phyloP scores from a whole-genome alignment of 2,329 filamentous ascomycete species.

The Fusarium newnesense region DNA sequence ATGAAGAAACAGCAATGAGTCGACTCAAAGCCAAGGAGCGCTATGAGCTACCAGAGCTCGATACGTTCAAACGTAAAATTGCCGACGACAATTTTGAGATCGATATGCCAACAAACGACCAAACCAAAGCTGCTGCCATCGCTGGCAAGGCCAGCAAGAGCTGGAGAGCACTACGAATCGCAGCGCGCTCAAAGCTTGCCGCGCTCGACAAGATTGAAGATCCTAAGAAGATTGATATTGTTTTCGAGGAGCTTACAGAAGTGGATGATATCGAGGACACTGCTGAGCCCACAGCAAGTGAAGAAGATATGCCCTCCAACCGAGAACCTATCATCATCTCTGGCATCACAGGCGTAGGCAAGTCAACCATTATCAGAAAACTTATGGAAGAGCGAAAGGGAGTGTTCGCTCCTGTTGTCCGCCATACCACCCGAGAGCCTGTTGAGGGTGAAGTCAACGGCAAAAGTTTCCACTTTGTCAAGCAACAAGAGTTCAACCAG shows the following conservation, averaged over 20 bases:
- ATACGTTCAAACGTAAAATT: conserved; percentile 78
- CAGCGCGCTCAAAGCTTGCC: conserved; percentile 76
- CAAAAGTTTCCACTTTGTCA: conserved; percentile 66
- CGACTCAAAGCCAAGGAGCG: conserved; percentile 74
- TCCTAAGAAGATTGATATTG: conserved; percentile 72
- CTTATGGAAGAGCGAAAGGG: conserved; percentile 72
- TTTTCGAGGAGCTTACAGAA: conserved; percentile 64
- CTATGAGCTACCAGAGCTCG: conserved; percentile 75
- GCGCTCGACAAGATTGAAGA: conserved; percentile 90
- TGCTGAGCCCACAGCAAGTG: conserved; percentile 46
- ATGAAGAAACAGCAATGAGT: conserved; percentile 69
- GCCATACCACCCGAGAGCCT: conserved; percentile 64
- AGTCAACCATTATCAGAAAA: conserved; percentile 70
- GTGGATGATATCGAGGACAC: conserved; percentile 50
- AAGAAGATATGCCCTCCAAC: conserved; percentile 58
- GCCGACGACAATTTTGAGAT: conserved; percentile 86
- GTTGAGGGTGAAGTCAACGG: conserved; percentile 63
- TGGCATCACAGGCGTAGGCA: conserved; percentile 70
- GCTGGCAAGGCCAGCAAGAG: conserved; percentile 87
- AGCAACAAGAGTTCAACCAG: conserved; percentile 63
- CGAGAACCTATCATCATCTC: conserved; percentile 72
- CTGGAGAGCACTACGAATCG: conserved; percentile 88
- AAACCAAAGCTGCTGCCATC: conserved; percentile 64
- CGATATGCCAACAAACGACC: conserved; percentile 77
- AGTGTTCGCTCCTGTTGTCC: conserved; percentile 69